Evolutionary conservation across 305 asterid species (phyloP).

Genomic region (Fraxinus platypoda): DNA sequence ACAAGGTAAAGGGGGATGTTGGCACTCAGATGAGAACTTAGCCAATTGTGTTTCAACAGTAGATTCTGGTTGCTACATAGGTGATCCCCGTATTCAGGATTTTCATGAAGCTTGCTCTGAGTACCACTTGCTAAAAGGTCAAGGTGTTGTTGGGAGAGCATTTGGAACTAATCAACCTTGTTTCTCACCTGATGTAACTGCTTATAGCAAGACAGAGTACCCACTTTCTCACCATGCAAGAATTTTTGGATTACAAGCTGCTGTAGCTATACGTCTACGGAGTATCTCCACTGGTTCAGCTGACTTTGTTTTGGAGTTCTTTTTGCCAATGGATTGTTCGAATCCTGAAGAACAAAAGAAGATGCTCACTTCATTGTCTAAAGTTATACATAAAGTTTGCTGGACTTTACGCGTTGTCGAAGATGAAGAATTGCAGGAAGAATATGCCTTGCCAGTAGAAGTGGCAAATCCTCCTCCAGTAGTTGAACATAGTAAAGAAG

Average conservation of each 20-base stretch:
- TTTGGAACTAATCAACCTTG: conserved; percentile 78
- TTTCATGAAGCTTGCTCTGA: conserved; percentile 87
- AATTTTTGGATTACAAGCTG: conserved; percentile 71
- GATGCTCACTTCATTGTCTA: conserved; percentile 70
- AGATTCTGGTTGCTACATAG: conserved; percentile 68
- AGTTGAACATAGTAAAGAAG: conserved; percentile 23
- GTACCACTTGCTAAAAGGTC: conserved; percentile 76
- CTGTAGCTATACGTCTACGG: conserved; percentile 81
- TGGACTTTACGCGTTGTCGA: conserved; percentile 66
- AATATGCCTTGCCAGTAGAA: conserved; percentile 30
- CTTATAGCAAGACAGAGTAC: conserved; percentile 65
- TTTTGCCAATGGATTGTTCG: conserved; percentile 60
- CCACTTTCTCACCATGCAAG: conserved; percentile 91
- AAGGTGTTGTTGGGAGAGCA: conserved; percentile 81
- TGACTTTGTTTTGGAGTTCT: conserved; percentile 86
- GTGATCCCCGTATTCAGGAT: conserved; percentile 53
- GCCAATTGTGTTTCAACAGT: conserved; percentile 66
- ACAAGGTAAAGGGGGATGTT: conserved; percentile 71
- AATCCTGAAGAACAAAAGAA: conserved; percentile 59
- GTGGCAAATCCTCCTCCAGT: conserved; percentile 15
- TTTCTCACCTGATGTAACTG: conserved; percentile 66
- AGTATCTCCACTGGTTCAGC: conserved; percentile 55
- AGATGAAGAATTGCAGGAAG: conserved; percentile 69
- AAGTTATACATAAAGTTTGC: conserved; percentile 60
- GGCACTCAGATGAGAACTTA: conserved; percentile 65